phyloP scores from a whole-genome alignment of 164 flowering plant genomes.

The Macadamia integrifolia region DNA sequence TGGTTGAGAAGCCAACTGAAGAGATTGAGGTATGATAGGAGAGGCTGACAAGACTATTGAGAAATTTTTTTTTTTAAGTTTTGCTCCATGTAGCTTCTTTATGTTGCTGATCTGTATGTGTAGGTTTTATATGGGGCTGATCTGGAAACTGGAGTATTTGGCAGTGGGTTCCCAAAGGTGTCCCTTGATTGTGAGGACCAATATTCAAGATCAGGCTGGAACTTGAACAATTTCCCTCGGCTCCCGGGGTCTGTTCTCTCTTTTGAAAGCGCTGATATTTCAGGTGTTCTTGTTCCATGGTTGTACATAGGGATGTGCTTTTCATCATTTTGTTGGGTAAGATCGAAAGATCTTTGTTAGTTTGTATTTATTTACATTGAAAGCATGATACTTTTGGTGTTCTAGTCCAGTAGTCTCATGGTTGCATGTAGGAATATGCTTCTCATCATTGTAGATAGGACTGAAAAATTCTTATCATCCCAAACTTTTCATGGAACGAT shows the following conservation, averaged over 20 bases:
- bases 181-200: constrained; percentile 17
- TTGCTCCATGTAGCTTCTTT: background rate
- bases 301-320: constrained; percentile 84
- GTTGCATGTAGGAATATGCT: constrained; percentile 79
- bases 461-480: background rate
- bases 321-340: constrained; percentile 52
- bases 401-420: constrained; percentile 8
- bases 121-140: constrained; percentile 65
- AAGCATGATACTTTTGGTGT: too few relatives aligned
- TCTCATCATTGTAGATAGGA: constrained; percentile 52
- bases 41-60: background rate
- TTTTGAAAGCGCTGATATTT: constrained; percentile 44
- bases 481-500: background rate
- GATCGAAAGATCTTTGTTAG: background rate
- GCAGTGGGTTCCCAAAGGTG: constrained; percentile 54
- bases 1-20: constrained; percentile 64
- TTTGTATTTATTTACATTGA: too few relatives aligned
- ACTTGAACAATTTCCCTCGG: constrained; percentile 53
- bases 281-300: constrained; percentile 47
- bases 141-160: constrained; percentile 35
- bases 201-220: constrained; percentile 56
- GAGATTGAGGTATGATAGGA: constrained; percentile 61
- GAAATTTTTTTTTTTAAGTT: background rate
- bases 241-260: constrained; percentile 72
- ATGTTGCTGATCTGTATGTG: constrained; percentile 8